These are phyloP conservation scores for Cenococcum geophilum DNA, from an alignment of 495 filamentous ascomycete genomes.

Conservation along the genomic window DNA sequence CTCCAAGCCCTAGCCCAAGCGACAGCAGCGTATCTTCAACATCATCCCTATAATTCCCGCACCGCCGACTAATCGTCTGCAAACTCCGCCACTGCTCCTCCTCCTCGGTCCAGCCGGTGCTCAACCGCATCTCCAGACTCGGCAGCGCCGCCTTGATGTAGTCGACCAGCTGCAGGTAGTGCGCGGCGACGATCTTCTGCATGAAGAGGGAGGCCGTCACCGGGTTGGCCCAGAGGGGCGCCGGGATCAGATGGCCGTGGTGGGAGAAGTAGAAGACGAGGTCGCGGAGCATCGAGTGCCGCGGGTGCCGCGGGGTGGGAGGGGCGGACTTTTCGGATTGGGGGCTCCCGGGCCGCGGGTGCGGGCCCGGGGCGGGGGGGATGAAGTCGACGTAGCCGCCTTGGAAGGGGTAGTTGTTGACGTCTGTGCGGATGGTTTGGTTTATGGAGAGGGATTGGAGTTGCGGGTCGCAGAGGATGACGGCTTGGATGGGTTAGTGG, in stretches of 20 bases:
- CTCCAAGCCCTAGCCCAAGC: constrained; percentile 17
- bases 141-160: constrained; percentile 31
- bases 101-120: constrained; percentile 23
- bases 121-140: constrained; percentile 23
- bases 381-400: constrained; percentile 27
- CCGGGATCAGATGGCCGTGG: constrained; percentile 11
- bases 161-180: constrained; percentile 26
- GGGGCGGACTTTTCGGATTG: too few species aligned
- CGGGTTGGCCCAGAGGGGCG: constrained; percentile 15
- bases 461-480: constrained; percentile 27
- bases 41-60: constrained; percentile 29
- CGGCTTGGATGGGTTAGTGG: constrained; percentile 4
- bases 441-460: constrained; percentile 7
- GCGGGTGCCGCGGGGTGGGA: too few species aligned
- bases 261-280: constrained; percentile 20
- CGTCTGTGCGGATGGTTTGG: background rate
- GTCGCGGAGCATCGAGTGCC: constrained; percentile 17
- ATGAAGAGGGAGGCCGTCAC: constrained; percentile 17
- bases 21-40: constrained; percentile 27
- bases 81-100: constrained; percentile 27
- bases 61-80: constrained; percentile 25
- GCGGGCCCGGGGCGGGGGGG: background rate
- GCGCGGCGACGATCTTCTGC: constrained; percentile 27
- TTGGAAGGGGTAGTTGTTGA: constrained; percentile 20
- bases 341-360: background rate